A percentile compares a stretch with the other conserved stretches of the same genome.
Evolutionary conservation across 2,329 filamentous ascomycete species (phyloP).

Genomic region (Cladosporium sp.): DNA sequence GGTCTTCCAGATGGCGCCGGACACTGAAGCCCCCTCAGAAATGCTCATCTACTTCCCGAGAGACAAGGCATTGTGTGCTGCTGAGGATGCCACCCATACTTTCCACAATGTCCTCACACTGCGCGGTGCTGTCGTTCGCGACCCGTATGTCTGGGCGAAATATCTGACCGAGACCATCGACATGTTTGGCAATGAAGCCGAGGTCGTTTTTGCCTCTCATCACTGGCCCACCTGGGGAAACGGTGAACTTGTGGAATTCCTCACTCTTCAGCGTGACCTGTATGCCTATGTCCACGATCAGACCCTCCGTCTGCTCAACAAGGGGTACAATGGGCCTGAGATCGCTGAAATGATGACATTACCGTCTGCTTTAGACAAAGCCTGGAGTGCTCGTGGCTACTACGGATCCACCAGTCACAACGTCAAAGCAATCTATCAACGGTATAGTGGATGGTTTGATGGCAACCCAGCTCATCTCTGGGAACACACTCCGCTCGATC

Average conservation of each 20-base stretch:
- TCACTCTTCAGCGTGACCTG: neutral
- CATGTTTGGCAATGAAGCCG: neutral
- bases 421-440: constrained; percentile 12
- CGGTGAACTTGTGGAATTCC: neutral
- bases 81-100: neutral
- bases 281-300: neutral
- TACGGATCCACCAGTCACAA: neutral
- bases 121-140: neutral
- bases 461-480: constrained; percentile 12
- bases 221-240: neutral
- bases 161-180: neutral
- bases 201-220: neutral
- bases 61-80: neutral
- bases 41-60: neutral
- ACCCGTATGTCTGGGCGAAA: neutral
- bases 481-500: constrained; percentile 8
- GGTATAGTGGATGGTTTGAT: constrained; percentile 14
- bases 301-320: neutral
- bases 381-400: neutral
- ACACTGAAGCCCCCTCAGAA: neutral
- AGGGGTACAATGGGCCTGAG: neutral
- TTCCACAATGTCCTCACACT: neutral
- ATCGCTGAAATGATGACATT: neutral
- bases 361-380: neutral
- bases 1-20: neutral